Conservation (phyloP, 495 filamentous ascomycete species). For the Lasiosphaeris hirsuta region DNA sequence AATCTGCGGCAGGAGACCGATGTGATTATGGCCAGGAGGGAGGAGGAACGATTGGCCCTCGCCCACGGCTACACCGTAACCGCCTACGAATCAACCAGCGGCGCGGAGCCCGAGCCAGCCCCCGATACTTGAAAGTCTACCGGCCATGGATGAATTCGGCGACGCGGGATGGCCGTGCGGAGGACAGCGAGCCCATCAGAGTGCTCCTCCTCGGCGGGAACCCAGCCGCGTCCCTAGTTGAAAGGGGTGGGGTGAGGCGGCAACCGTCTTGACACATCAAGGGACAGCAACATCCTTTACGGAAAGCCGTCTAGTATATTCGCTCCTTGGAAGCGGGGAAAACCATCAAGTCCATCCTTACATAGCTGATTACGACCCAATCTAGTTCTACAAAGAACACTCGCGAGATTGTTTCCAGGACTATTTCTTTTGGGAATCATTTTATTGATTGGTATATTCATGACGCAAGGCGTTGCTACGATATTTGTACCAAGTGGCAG, state of each 20-base stretch:
- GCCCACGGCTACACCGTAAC: slow-evolving; percentile 22
- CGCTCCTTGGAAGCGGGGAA: too few relatives aligned
- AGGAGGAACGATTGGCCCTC: slow-evolving; percentile 53
- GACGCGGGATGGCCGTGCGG: slow-evolving; percentile 16
- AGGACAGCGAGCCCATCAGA: slow-evolving; percentile 20
- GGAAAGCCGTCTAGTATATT: too few relatives aligned
- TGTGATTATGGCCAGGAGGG: slow-evolving; percentile 58
- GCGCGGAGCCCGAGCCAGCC: slow-evolving; percentile 13
- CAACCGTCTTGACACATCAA: background rate
- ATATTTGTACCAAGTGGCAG: too few relatives aligned
- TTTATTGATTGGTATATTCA: too few relatives aligned
- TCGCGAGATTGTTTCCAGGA: background rate
- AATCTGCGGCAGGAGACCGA: slow-evolving; percentile 70
- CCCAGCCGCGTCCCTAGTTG: slow-evolving; percentile 1
- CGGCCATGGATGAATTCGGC: slow-evolving; percentile 7
- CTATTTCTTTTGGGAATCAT: background rate
- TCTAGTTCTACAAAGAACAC: too few relatives aligned
- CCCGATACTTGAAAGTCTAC: slow-evolving; percentile 27
- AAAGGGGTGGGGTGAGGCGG: background rate
- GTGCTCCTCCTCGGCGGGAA: slow-evolving; percentile 23
- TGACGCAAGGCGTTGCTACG: too few relatives aligned
- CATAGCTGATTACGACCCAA: too few relatives aligned
- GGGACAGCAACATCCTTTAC: too few relatives aligned
- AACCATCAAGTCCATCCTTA: too few relatives aligned
- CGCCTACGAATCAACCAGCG: slow-evolving; percentile 1